phyloP scores from a whole-genome alignment of 2,329 filamentous ascomycete species.

The Phaeosphaeria sp. region DNA sequence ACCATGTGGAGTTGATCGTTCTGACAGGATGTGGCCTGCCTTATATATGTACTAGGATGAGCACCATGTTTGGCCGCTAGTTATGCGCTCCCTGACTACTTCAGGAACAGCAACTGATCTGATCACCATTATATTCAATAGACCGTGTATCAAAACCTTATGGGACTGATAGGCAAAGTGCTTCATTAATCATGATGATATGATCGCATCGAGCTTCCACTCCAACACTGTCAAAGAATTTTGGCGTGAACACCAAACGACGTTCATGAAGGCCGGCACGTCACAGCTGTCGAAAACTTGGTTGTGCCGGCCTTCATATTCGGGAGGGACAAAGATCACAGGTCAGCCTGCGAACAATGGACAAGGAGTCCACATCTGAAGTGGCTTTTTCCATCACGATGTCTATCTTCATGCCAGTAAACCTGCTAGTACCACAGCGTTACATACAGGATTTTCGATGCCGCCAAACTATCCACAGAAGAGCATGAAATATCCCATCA shows the following conservation, averaged over 20 bases:
- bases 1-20: neutral
- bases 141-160: neutral
- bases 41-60: neutral
- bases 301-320: neutral
- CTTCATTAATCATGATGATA: neutral
- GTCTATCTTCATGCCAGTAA: neutral
- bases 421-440: neutral
- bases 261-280: neutral
- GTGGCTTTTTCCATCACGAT: neutral
- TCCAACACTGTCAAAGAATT: neutral
- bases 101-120: neutral
- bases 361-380: too few species aligned
- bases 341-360: too few species aligned
- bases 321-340: neutral
- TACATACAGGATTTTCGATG: neutral
- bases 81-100: neutral
- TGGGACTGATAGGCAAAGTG: neutral
- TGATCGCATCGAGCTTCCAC: neutral
- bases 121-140: neutral
- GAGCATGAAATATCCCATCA: neutral
- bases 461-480: neutral
- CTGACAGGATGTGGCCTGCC: neutral
- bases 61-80: neutral
- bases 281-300: neutral
- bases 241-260: neutral